Percentiles rank a stretch among this genome's conserved stretches.
These are phyloP conservation scores for Candida glaebosa DNA, from an alignment of 805 yeast genomes.

Conservation along the genomic window DNA sequence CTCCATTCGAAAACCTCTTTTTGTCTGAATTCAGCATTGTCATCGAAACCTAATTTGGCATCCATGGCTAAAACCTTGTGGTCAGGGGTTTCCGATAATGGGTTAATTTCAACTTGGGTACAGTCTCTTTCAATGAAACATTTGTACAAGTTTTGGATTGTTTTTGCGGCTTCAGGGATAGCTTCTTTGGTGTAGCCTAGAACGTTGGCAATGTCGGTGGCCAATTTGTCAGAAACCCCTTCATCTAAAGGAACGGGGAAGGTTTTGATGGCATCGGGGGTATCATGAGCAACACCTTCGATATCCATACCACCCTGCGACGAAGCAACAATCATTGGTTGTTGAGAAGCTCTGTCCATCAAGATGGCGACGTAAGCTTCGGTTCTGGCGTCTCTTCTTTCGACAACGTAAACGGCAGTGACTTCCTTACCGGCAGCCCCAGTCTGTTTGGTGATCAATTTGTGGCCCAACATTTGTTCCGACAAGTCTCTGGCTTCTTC, in stretches of 20 bases:
- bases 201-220: constrained; percentile 69
- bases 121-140: constrained; percentile 91
- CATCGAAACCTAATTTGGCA: constrained; percentile 98
- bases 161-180: constrained; percentile 79
- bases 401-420: constrained; percentile 92
- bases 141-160: constrained; percentile 82
- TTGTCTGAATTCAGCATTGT: constrained; percentile 94
- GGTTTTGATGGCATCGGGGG: constrained; percentile 89
- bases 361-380: constrained; percentile 95
- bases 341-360: constrained; percentile 88
- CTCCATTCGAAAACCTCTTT: constrained; percentile 94
- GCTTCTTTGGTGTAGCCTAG: constrained; percentile 81
- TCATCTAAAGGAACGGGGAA: constrained; percentile 71
- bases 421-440: constrained; percentile 97
- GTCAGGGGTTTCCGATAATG: constrained; percentile 89
- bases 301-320: constrained; percentile 99
- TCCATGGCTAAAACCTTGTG: constrained; percentile 95
- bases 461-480: constrained; percentile 84
- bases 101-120: constrained; percentile 98
- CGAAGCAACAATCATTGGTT: constrained; percentile 92
- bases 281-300: constrained; percentile 93
- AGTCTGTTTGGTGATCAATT: constrained; percentile 95
- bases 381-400: constrained; percentile 88
- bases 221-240: constrained; percentile 79
- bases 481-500: constrained; percentile 86